A percentile compares a stretch with the other conserved stretches of the same genome.
These are phyloP conservation scores for Viola odorata DNA, from an alignment of 345 rosid genomes.

Conservation along the genomic window DNA sequence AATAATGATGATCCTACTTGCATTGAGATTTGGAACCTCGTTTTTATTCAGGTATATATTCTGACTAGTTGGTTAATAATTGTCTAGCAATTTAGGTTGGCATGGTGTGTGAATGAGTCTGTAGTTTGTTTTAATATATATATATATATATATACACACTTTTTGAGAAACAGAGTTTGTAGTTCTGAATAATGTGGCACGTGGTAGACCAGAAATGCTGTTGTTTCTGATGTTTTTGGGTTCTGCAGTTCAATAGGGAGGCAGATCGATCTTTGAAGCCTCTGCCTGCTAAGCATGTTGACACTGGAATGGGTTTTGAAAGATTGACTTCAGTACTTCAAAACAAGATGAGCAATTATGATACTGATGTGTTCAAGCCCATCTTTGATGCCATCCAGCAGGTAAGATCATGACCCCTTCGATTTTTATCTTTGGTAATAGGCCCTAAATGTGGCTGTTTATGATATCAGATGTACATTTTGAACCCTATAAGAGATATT, in stretches of 20 bases:
- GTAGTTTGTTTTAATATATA: too few species aligned
- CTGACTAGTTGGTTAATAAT: not conserved
- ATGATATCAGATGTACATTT: too few species aligned
- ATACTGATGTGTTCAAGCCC: constrained; percentile 92
- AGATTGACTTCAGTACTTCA: constrained; percentile 88
- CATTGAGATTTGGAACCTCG: constrained; percentile 97
- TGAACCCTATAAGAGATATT: too few species aligned
- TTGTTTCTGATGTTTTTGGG: constrained; percentile 4
- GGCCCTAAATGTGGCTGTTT: too few species aligned
- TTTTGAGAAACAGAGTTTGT: too few species aligned
- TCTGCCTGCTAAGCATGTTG: constrained; percentile 97
- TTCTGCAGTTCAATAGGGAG: constrained; percentile 81
- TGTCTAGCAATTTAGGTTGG: too few species aligned
- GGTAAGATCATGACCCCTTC: constrained; percentile 30
- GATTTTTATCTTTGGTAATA: too few species aligned
- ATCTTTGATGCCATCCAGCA: constrained; percentile 82
- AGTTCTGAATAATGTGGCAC: not conserved
- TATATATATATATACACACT: too few species aligned
- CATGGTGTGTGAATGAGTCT: too few species aligned
- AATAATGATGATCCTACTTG: constrained; percentile 97
- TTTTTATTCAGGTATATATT: constrained; percentile 79
- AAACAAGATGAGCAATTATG: constrained; percentile 97
- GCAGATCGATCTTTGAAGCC: constrained; percentile 73
- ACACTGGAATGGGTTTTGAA: constrained; percentile 97
- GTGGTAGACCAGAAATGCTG: not conserved